Evolutionary conservation across 176 grass and related monocot genomes (phyloP), one percentile per base, ranked within the genome.

Genomic region (Triticum timopheevii): DNA sequence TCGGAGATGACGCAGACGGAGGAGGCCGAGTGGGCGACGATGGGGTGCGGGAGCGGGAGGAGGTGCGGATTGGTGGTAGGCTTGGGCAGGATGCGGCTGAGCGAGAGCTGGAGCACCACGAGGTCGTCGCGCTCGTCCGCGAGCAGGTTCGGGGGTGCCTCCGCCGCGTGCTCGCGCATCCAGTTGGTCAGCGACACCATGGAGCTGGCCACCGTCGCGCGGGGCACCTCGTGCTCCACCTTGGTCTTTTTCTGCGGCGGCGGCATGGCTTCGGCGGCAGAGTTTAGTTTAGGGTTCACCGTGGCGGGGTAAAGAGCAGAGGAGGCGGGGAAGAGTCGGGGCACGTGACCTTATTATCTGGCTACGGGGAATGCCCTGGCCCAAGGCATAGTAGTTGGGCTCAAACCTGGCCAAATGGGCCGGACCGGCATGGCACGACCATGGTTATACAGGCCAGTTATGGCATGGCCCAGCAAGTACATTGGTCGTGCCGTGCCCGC

Each of bases 1-100:
- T 98, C 93, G 36, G 92, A 74, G 86, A 94, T 84, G 92, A 97
- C 40, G 75, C 77, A 92, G 64, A 92, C 27, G 83, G 92, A 94
- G 61, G 87, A 39, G 50, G 80, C 78, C 1, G 45, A 34, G 76
- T 77, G 81, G 23, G 9, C 22, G 63, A 82, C 7, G 34, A 97
- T 34, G 19, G 87, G 63, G 69, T 96, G 89, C 6, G 87, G 94
- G 64, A 92, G 66, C 40, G 83, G 85, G 20, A 94, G 84, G 6
- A 92, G 85, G 76, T 36, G 58, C 12, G 94, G 94, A 33, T 73
- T 93, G 69, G 58, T 39, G 50, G 75, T 33, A 31, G 73, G 19
- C n/a, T 78, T 61, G 61, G 85, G 27, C 10, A 87, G 94, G 82
- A 93, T 28, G 20, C 81, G 79, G 64, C 74, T 84, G 67, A 93